Evolutionary conservation across 2,329 filamentous ascomycete genomes (phyloP).

Genomic region (Coniochaeta sp.): DNA sequence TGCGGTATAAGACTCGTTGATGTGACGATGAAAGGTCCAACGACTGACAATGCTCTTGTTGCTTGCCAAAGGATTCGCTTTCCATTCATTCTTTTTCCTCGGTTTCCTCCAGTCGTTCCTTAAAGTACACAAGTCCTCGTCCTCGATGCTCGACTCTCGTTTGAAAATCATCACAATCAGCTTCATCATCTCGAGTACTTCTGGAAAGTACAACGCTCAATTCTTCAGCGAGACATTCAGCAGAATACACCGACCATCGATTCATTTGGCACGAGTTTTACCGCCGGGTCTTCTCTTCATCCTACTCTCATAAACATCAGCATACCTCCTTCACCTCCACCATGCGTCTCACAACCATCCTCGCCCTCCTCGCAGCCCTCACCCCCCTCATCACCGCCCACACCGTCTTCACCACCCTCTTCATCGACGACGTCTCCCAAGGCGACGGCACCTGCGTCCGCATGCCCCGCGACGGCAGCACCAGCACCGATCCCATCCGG

Average conservation of each 20-base stretch:
- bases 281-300: constrained; percentile 2
- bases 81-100: not conserved
- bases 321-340: constrained; percentile 13
- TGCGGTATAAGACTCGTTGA: not conserved
- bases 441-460: constrained; percentile 67
- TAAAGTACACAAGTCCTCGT: not conserved
- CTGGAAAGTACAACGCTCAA: not conserved
- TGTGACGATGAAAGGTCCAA: not conserved
- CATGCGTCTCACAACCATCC: constrained; percentile 25
- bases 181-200: not conserved
- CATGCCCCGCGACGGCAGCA: constrained; percentile 47
- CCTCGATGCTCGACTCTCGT: not conserved
- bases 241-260: not conserved
- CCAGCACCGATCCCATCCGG: constrained; percentile 49
- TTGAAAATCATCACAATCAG: not conserved
- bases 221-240: not conserved
- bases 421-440: constrained; percentile 53
- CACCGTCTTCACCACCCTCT: constrained; percentile 57
- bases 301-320: constrained; percentile 2
- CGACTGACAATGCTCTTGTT: not conserved
- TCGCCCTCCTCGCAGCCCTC: constrained; percentile 27
- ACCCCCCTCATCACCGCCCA: constrained; percentile 41
- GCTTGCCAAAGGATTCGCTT: not conserved
- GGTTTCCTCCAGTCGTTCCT: not conserved
- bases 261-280: not conserved